Base-by-base conservation (phyloP, 306 rosid species). In the Fragaria vesca region DNA sequence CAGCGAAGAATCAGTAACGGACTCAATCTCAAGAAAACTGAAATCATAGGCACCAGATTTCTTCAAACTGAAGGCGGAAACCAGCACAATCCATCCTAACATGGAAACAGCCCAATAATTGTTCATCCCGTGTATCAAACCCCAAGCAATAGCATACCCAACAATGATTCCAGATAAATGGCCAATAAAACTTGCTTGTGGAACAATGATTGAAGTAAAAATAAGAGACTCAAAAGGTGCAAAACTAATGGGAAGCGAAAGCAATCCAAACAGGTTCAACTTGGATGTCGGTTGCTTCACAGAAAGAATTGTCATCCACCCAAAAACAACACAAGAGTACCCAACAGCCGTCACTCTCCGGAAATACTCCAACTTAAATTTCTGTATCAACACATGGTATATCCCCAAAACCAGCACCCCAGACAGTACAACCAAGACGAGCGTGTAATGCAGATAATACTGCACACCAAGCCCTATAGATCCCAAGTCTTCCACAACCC, bases 131-230 rank as follows among this genome's bases (percentile, higher is more conserved):
- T 89, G 95, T 73, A 95, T 89, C 86, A 95, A 86, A 73, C 97
- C 98, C 98, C 98, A 95, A 0, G 93, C 97, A 78, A 95, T 87
- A 66, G 98, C 90, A 91, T 95, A 95, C 66, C 98, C 98, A 81
- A 93, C 91, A 73, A 95, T 80, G 78, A 95, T 92, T 82, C 97
- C 97, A 12, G 98, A 87, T 58, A 95, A 89, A 88, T 95, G 98
- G 38, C 98, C 97, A 32, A 95, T 86, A 85, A 95, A 95, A 85
- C 97, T 95, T 15, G 97, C 98, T 79, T 91, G 98, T 6, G 98
- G 98, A 63, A 95, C 98, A 69, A 95, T 93, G 79, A 95, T 91
- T 10, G 98, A 91, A 73, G 98, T 92, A 73, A 95, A 93, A 80
- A 95, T 81, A 68, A 95, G 97, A 0, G 98, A 95, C 77, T 95